Base-by-base conservation (phyloP, 306 rosid species). In the Ormosia semicastrata region DNA sequence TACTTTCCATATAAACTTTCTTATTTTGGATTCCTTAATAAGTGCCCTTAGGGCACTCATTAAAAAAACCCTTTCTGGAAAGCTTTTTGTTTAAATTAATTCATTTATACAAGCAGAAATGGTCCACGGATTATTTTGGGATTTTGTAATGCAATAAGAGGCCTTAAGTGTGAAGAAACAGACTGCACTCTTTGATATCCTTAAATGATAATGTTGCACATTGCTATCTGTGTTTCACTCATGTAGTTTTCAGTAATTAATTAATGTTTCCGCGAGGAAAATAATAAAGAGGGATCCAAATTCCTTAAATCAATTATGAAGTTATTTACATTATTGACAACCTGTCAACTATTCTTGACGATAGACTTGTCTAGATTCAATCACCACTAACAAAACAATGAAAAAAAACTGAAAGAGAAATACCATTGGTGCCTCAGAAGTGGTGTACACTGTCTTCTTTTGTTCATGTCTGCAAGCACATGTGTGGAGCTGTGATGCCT, bases 391-490 rank as follows among this genome's bases (percentile, higher is more conserved):
- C 30, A 17, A 66, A 39, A 29, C 5, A 11, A 65, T 7, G 24
- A 39, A 49, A 63, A 33, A 2, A 60, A 60, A 44, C 52, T 39
- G 64, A 63, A 3, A 57, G 32, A 64, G 17, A 56, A 40, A 53
- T 78, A 66, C 7, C 41, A 50, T 17, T 65, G 54, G 10, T 53
- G 68, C 71, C 15, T 32, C 63, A 14, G 14, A 64, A 53, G 63
- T 66, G 17, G 52, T 66, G 58, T 66, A 13, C 5, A 37, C 8
- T 47, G 30, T 33, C 68, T 36, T 72, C 66, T 29, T 11, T 8
- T 29, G 9, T 66, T 66, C 69, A 76, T 77, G 40, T 46, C 62
- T 62, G 74, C 60, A 44, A 66, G 14, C 14, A 56, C 77, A 34
- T 49, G 34, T 59, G 34, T 44, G 43, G 46, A 75, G 64, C 78